Evolutionary conservation across 441 rosid genomes (phyloP).

Genomic region (Erodium moschatum): DNA sequence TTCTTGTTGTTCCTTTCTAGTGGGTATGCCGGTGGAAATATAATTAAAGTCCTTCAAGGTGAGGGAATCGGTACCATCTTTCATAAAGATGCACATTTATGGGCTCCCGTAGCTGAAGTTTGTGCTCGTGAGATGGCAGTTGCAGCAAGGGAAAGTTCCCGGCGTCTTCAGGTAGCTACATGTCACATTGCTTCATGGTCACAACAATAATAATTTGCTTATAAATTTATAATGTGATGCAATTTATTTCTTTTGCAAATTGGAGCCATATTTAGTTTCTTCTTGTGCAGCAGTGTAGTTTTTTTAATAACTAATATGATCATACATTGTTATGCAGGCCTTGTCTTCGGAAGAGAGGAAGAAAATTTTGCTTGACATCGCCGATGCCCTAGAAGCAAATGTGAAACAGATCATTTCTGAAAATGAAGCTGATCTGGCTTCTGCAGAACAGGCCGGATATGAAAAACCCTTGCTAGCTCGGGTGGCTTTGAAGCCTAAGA

Average conservation of each 20-base stretch:
- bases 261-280: background rate
- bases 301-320: slow-evolving; percentile 11
- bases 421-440: slow-evolving; percentile 79
- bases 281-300: background rate
- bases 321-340: slow-evolving; percentile 48
- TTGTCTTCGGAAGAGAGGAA: slow-evolving; percentile 70
- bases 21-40: slow-evolving; percentile 72
- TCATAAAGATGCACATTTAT: slow-evolving; percentile 71
- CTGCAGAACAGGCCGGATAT: slow-evolving; percentile 68
- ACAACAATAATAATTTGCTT: background rate
- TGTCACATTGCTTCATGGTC: slow-evolving; percentile 4
- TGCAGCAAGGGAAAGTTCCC: slow-evolving; percentile 92
- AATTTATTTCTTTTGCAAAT: slow-evolving; percentile 12
- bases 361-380: slow-evolving; percentile 61
- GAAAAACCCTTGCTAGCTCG: slow-evolving; percentile 76
- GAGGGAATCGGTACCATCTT: slow-evolving; percentile 79
- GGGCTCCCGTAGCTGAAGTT: slow-evolving; percentile 47
- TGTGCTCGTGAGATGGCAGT: slow-evolving; percentile 82
- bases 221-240: background rate
- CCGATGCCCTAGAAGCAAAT: slow-evolving; percentile 78
- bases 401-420: slow-evolving; percentile 51
- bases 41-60: slow-evolving; percentile 72
- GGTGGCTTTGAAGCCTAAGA: slow-evolving; percentile 74
- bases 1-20: slow-evolving; percentile 33
- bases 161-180: slow-evolving; percentile 73